Evolutionary conservation across 148 eudicot genomes (phyloP).

Genomic region (Chenopodium formosanum): DNA sequence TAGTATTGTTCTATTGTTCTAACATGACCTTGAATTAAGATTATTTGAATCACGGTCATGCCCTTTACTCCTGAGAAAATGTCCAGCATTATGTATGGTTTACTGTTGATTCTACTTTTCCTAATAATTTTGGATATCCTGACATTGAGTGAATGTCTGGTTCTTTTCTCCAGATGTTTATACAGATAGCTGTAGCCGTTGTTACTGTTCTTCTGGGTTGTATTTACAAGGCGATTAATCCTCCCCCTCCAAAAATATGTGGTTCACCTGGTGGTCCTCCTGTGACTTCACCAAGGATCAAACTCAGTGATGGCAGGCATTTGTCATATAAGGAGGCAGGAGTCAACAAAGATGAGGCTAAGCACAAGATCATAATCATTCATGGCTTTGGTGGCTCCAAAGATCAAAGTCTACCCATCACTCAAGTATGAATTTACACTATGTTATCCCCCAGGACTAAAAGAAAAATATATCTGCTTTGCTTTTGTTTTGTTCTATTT

Average conservation of each 20-base stretch:
- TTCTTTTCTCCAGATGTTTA: conserved; percentile 36
- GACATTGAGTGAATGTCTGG: background rate
- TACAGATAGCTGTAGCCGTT: conserved; percentile 41
- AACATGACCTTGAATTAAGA: no score
- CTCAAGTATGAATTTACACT: conserved; percentile 42
- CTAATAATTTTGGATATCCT: no score
- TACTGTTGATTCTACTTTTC: background rate
- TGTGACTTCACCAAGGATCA: conserved; percentile 60
- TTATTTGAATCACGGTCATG: background rate
- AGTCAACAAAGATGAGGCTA: conserved; percentile 56
- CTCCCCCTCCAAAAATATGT: conserved; percentile 57
- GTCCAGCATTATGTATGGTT: background rate
- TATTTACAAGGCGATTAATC: conserved; percentile 44
- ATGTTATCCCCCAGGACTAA: background rate
- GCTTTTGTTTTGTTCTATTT: background rate
- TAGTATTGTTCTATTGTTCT: no score
- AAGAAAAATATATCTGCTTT: background rate
- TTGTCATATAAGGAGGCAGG: conserved; percentile 70
- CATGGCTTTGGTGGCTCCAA: conserved; percentile 69
- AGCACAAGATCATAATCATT: conserved; percentile 51
- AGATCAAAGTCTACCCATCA: conserved; percentile 43
- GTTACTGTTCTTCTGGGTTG: conserved; percentile 35
- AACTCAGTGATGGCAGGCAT: conserved; percentile 69
- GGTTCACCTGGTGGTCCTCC: conserved; percentile 71
- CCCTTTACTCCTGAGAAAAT: no score